Evolutionary conservation across 768 basidiomycete species (phyloP), one percentile per base, ranked within the genome.

Genomic region (Tulasnella sp.): DNA sequence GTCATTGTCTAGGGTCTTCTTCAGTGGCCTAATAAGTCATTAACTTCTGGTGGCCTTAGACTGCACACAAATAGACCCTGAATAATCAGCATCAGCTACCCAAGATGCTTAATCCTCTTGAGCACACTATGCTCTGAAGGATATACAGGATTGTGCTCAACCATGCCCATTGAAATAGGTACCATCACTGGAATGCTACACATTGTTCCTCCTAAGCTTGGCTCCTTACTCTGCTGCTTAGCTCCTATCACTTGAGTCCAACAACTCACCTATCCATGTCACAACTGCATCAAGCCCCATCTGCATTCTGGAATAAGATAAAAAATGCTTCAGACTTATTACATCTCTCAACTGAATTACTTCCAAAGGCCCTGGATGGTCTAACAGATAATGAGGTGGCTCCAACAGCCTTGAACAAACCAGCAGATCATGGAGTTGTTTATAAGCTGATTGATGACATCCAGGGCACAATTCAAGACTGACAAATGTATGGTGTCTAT

Each of bases 11-110:
- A 92, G 91, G 1, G 93, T 94, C 62, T 93, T 92, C 74, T 91
- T 92, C 74, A 89, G 90, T 10, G 86, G 81, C 2, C 79, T 94
- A 9, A 85, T 87, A 0, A n/a, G n/a, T n/a, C n/a, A n/a, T n/a
- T n/a, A n/a, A n/a, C n/a, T n/a, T n/a, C n/a, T n/a, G n/a, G n/a
- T n/a, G n/a, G n/a, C n/a, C n/a, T n/a, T n/a, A n/a, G n/a, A n/a
- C n/a, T n/a, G n/a, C n/a, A n/a, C n/a, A n/a, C n/a, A n/a, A n/a
- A n/a, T n/a, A n/a, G n/a, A n/a, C n/a, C n/a, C n/a, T n/a, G n/a
- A n/a, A n/a, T n/a, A n/a, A n/a, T n/a, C n/a, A n/a, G n/a, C n/a
- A n/a, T n/a, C n/a, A n/a, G n/a, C n/a, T n/a, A n/a, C n/a, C n/a
- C n/a, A n/a, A n/a, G n/a, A n/a, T n/a, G n/a, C n/a, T n/a, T n/a